Evolutionary conservation across 306 rosid genomes (phyloP).

Genomic region (Canavalia gladiata): DNA sequence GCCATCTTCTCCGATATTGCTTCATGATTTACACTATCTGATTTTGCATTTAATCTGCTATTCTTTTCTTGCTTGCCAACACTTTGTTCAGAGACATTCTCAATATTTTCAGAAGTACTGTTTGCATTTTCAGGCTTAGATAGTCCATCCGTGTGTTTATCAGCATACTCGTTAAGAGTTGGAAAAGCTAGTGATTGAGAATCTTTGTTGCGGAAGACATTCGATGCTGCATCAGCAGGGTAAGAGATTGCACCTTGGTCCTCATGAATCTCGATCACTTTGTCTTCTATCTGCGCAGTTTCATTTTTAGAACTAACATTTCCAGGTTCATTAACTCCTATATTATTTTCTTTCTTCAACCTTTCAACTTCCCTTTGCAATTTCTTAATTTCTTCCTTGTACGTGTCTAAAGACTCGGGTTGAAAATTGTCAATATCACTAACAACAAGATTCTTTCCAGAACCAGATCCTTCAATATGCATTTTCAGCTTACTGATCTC

Average conservation of each 20-base stretch:
- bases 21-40: constrained; percentile 58
- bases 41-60: constrained; percentile 48
- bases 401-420: constrained; percentile 61
- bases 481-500: constrained; percentile 81
- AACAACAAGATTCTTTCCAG: constrained; percentile 51
- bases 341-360: constrained; percentile 58
- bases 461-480: constrained; percentile 63
- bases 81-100: constrained; percentile 53
- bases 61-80: constrained; percentile 52
- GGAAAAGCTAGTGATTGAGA: constrained; percentile 51
- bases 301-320: constrained; percentile 57
- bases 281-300: constrained; percentile 62
- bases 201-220: constrained; percentile 51
- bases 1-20: constrained; percentile 69
- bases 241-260: constrained; percentile 63
- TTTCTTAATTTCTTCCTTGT: constrained; percentile 82
- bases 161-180: constrained; percentile 50
- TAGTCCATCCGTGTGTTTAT: constrained; percentile 52
- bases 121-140: constrained; percentile 47
- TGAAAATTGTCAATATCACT: constrained; percentile 56
- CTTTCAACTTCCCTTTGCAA: constrained; percentile 74
- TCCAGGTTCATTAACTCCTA: constrained; percentile 47
- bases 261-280: constrained; percentile 74
- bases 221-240: constrained; percentile 48
- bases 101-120: constrained; percentile 54